Evolutionary conservation across 2,329 filamentous ascomycete genomes (phyloP).

Genomic region (Blastomyces parvus): DNA sequence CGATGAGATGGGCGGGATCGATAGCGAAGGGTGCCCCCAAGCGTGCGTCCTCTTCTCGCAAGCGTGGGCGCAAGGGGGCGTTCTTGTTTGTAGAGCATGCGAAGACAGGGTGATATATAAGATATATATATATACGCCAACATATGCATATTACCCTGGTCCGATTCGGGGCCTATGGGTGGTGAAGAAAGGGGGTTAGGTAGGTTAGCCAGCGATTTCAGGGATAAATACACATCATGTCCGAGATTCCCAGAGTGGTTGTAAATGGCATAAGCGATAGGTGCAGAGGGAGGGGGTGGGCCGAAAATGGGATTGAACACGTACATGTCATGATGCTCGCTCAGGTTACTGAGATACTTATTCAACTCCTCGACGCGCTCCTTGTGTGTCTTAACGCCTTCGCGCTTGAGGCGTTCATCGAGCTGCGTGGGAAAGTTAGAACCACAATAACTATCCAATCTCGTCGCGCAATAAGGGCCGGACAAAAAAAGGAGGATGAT

Average conservation of each 20-base stretch:
- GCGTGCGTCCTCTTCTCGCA: not conserved
- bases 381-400: slow-evolving; percentile 92
- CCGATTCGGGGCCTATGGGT: slow-evolving; percentile 21
- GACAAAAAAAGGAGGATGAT: slow-evolving; percentile 7
- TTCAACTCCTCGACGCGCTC: slow-evolving; percentile 94
- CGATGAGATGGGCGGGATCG: too few species aligned
- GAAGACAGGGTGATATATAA: not conserved
- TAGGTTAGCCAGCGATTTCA: not conserved
- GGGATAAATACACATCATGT: not conserved
- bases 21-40: not conserved
- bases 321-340: slow-evolving; percentile 95
- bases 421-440: slow-evolving; percentile 45
- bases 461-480: not conserved
- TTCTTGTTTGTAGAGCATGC: not conserved
- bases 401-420: slow-evolving; percentile 68
- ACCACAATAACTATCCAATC: too few species aligned
- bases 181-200: not conserved
- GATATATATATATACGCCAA: not conserved
- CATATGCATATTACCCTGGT: slow-evolving; percentile 26
- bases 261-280: too few species aligned
- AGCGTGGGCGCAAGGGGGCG: not conserved
- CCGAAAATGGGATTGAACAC: slow-evolving; percentile 16
- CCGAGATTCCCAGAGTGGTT: too few species aligned
- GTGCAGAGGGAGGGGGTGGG: not conserved
- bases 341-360: slow-evolving; percentile 79